These are phyloP conservation scores for Telfairia occidentalis DNA, from an alignment of 331 rosid species.

Conservation along the genomic window DNA sequence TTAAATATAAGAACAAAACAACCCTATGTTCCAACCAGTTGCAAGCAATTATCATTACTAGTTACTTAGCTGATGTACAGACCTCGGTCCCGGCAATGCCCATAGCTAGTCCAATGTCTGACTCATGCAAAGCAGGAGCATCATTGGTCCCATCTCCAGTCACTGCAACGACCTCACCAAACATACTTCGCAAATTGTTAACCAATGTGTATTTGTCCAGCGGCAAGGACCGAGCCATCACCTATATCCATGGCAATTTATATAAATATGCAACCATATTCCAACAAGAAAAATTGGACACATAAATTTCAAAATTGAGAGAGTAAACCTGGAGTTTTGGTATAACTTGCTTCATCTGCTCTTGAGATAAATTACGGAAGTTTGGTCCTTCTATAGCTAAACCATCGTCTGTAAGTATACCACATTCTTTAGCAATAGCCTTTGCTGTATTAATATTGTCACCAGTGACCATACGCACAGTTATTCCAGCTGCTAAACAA, in stretches of 20 bases:
- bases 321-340: constrained; percentile 69
- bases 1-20: background rate
- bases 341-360: constrained; percentile 46
- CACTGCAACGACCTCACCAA: constrained; percentile 85
- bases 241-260: constrained; percentile 41
- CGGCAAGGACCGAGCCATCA: constrained; percentile 86
- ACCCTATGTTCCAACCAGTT: background rate
- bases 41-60: background rate
- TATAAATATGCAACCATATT: constrained; percentile 19
- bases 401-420: constrained; percentile 66
- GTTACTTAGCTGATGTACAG: constrained; percentile 11
- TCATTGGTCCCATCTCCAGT: constrained; percentile 97
- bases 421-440: constrained; percentile 93
- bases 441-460: constrained; percentile 80
- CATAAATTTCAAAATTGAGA: background rate
- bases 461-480: constrained; percentile 89
- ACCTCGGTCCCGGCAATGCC: constrained; percentile 99
- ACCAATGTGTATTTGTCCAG: constrained; percentile 70
- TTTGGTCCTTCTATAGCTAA: constrained; percentile 62
- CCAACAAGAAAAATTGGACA: constrained; percentile 2
- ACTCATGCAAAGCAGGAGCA: constrained; percentile 85
- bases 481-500: constrained; percentile 80
- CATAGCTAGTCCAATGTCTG: constrained; percentile 98
- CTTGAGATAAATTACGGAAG: constrained; percentile 47
- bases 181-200: constrained; percentile 46